A percentile compares a stretch with the other conserved stretches of the same genome.
phyloP scores from a whole-genome alignment of 352 stramenopile genomes.

The Paralagenidium karlingii region DNA sequence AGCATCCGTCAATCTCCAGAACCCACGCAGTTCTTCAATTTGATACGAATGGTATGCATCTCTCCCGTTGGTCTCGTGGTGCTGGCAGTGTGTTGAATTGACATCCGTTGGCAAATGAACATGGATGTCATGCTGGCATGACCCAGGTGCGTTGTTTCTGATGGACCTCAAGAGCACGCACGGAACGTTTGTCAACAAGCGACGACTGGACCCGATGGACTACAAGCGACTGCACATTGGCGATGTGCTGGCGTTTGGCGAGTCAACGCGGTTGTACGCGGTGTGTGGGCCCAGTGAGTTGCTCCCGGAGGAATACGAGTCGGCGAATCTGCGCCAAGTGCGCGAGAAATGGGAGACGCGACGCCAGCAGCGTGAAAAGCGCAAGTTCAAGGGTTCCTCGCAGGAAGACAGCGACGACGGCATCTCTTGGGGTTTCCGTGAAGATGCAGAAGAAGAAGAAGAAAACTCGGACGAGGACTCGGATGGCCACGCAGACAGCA shows the following conservation, averaged over 20 bases:
- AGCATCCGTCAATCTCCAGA: conserved; percentile 67
- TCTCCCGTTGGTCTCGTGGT: too few relatives aligned
- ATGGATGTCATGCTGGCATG: too few relatives aligned
- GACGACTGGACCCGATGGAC: conserved; percentile 19
- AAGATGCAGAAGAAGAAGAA: conserved; percentile 62
- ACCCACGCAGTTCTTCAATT: conserved; percentile 66
- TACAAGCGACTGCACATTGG: conserved; percentile 63
- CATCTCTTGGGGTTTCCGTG: conserved; percentile 70
- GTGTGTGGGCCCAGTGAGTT: conserved; percentile 58
- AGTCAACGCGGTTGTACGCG: conserved; percentile 73
- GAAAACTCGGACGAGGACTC: conserved; percentile 21
- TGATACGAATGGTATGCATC: conserved; percentile 18
- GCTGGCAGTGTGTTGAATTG: neutral
- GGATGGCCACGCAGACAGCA: too few relatives aligned
- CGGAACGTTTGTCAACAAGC: conserved; percentile 81
- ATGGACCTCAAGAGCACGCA: conserved; percentile 68
- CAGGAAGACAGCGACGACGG: conserved; percentile 14
- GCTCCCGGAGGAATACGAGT: conserved; percentile 63
- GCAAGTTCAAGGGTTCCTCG: conserved; percentile 7
- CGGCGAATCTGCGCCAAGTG: conserved; percentile 22
- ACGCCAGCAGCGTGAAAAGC: conserved; percentile 5
- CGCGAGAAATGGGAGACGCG: conserved; percentile 10
- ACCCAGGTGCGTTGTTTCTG: conserved; percentile 50
- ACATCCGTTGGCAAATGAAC: neutral
- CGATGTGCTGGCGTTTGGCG: conserved; percentile 80